Evolutionary conservation across 495 filamentous ascomycete genomes (phyloP).

Genomic region (Thozetella sp.): DNA sequence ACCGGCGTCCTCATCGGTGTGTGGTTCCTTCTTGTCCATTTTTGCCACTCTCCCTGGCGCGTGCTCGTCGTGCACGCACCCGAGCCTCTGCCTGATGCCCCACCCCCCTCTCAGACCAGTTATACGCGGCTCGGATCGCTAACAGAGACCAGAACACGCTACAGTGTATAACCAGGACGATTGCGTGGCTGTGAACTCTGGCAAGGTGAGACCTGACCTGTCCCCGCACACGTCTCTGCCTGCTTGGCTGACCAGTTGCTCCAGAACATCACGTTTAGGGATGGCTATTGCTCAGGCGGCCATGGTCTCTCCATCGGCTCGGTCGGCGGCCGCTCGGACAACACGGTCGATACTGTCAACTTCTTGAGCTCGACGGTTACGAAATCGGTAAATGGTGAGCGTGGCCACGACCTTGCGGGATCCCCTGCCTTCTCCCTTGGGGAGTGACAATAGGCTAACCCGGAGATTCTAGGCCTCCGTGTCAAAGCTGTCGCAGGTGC

Average conservation of each 20-base stretch:
- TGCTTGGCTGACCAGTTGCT: background rate
- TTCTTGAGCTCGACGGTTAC: slow-evolving; percentile 50
- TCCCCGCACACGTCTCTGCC: slow-evolving; percentile 3
- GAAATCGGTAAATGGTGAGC: slow-evolving; percentile 35
- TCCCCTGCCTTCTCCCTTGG: background rate
- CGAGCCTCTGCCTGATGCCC: background rate
- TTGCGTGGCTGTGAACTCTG: slow-evolving; percentile 58
- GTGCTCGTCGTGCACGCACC: too few species aligned
- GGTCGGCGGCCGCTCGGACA: slow-evolving; percentile 54
- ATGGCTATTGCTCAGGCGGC: slow-evolving; percentile 42
- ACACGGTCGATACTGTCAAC: slow-evolving; percentile 54
- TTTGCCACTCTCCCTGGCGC: too few species aligned
- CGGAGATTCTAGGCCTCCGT: slow-evolving; percentile 44
- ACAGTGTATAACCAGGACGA: slow-evolving; percentile 59
- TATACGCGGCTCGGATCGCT: background rate
- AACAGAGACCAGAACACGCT: slow-evolving; percentile 23
- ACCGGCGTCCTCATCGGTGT: slow-evolving; percentile 43
- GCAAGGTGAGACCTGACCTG: slow-evolving; percentile 16
- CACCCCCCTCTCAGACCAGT: background rate
- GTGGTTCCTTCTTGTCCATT: too few species aligned
- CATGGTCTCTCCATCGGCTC: slow-evolving; percentile 63
- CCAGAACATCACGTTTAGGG: slow-evolving; percentile 23
- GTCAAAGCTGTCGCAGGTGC: slow-evolving; percentile 59
- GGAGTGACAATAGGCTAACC: background rate
- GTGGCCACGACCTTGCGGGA: background rate